Percentiles rank a stretch among this genome's conserved stretches.
These are phyloP conservation scores for Aristolochia fimbriata DNA, from an alignment of 164 flowering plant genomes.

Conservation along the genomic window DNA sequence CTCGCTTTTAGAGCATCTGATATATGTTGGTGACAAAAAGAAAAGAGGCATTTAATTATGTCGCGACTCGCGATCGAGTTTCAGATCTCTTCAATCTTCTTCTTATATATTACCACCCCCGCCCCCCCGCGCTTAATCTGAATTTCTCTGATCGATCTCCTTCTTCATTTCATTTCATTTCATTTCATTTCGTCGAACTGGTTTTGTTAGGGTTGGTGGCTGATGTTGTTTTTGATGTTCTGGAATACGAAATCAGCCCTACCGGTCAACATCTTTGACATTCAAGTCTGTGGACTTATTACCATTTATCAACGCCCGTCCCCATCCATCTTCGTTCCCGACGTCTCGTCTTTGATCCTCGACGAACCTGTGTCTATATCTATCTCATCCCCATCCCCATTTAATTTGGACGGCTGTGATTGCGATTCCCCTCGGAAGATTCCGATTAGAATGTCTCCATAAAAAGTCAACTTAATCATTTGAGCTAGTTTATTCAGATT, in stretches of 20 bases:
- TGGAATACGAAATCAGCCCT: background rate
- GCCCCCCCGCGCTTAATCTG: too few relatives aligned
- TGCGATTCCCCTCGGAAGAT: too few relatives aligned
- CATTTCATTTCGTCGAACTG: background rate
- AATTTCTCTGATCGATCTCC: background rate
- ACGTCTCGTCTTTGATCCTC: too few relatives aligned
- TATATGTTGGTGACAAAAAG: constrained; percentile 3
- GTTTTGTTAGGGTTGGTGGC: background rate
- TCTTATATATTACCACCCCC: background rate
- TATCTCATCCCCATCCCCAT: too few relatives aligned
- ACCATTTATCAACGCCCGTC: too few relatives aligned
- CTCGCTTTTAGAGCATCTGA: constrained; percentile 1
- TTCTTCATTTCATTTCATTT: background rate
- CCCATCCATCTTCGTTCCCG: too few relatives aligned
- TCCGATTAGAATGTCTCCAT: too few relatives aligned
- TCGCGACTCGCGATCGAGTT: background rate
- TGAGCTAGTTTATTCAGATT: too few relatives aligned
- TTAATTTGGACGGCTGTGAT: too few relatives aligned
- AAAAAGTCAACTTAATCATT: too few relatives aligned
- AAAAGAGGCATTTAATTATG: background rate
- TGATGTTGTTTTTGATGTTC: background rate
- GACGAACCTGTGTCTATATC: too few relatives aligned
- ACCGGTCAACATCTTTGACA: background rate
- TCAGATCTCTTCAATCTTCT: background rate
- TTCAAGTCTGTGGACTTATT: background rate